Percentiles rank a stretch among this genome's conserved stretches.
phyloP scores from a whole-genome alignment of 257 asterid species.

The Cynanchum wilfordii region DNA sequence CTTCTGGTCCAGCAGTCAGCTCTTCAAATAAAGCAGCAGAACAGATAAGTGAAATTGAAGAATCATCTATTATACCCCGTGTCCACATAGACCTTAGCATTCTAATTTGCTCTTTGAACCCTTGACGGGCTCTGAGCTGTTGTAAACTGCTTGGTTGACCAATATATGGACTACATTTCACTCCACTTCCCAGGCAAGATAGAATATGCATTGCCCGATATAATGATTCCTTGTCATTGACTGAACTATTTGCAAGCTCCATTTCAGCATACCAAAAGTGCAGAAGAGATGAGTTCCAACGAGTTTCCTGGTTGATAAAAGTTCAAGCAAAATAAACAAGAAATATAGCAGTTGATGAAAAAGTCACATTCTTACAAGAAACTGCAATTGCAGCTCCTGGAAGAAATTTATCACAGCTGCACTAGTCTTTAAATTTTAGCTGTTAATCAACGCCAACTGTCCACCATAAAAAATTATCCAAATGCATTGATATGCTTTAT shows the following conservation, averaged over 20 bases:
- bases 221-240: constrained; percentile 42
- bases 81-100: constrained; percentile 57
- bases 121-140: constrained; percentile 86
- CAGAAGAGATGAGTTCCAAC: constrained; percentile 56
- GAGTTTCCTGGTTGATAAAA: constrained; percentile 46
- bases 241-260: constrained; percentile 53
- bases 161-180: constrained; percentile 57
- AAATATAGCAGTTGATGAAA: background rate
- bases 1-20: constrained; percentile 67
- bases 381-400: background rate
- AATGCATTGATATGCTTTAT: background rate
- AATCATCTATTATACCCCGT: constrained; percentile 69
- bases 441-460: background rate
- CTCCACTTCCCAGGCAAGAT: constrained; percentile 82
- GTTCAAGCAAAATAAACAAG: background rate
- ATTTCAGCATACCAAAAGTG: constrained; percentile 89
- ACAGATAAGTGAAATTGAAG: constrained; percentile 68
- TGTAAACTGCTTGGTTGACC: constrained; percentile 61
- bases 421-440: background rate
- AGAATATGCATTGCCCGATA: constrained; percentile 79
- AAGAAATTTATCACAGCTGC: constrained; percentile 5
- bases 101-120: constrained; percentile 74
- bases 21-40: constrained; percentile 89
- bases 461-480: background rate
- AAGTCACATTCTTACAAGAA: background rate